Evolutionary conservation across 2,329 filamentous ascomycete species (phyloP).

Genomic region (Ambrosiella beaveri): DNA sequence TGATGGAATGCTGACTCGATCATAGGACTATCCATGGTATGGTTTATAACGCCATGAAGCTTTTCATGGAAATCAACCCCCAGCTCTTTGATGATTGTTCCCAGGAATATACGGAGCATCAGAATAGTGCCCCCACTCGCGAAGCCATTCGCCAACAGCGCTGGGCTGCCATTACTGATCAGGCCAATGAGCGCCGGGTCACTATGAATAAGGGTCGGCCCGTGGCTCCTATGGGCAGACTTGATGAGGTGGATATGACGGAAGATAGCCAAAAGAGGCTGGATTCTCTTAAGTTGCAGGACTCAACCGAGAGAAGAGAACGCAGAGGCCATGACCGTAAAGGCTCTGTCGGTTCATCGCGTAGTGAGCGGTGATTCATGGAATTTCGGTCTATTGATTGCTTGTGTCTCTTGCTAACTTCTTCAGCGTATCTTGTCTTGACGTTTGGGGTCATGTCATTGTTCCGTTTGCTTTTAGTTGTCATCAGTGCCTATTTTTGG

Average conservation of each 20-base stretch:
- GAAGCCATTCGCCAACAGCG: constrained; percentile 68
- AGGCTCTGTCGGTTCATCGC: constrained; percentile 37
- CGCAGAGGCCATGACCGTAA: constrained; percentile 42
- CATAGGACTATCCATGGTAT: constrained; percentile 91
- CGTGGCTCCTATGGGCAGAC: constrained; percentile 29
- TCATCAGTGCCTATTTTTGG: constrained; percentile 11
- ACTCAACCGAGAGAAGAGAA: constrained; percentile 40
- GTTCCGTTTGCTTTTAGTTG: neutral
- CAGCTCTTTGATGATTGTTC: constrained; percentile 98
- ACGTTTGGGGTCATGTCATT: constrained; percentile 10
- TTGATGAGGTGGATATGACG: constrained; percentile 64
- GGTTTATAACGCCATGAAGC: constrained; percentile 99
- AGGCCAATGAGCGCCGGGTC: constrained; percentile 52
- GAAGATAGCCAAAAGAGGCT: constrained; percentile 76
- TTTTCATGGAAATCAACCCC: constrained; percentile 99
- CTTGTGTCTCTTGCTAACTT: constrained; percentile 10
- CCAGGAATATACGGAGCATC: constrained; percentile 91
- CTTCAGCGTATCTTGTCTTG: constrained; percentile 1
- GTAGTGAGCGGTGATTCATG: constrained; percentile 30
- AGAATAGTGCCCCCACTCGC: constrained; percentile 76
- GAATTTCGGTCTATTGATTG: constrained; percentile 10
- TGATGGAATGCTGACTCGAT: neutral
- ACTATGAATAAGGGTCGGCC: constrained; percentile 21
- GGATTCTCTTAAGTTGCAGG: constrained; percentile 78
- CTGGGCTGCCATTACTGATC: constrained; percentile 73